Evolutionary conservation across 2,329 filamentous ascomycete genomes (phyloP), one percentile per base, ranked within the genome.

Genomic region (Botrytis sinoallii): DNA sequence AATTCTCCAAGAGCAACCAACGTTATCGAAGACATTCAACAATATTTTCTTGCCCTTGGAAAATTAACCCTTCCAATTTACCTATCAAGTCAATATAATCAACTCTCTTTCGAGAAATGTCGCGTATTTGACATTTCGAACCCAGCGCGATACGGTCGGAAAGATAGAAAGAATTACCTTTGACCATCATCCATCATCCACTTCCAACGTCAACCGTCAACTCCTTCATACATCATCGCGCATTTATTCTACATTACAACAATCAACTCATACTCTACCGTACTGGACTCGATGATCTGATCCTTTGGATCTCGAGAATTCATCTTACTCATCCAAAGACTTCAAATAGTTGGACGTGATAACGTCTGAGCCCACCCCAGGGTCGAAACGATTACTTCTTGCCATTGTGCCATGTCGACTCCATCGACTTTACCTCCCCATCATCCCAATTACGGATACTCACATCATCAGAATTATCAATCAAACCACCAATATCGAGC

Each of bases 351-450:
- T 38, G 18, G 67, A 73, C 72, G 57, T 71, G 57, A 70, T 70
- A 52, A 52, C 52, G 52, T 72, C 72, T 74, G 61, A 74, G 72
- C 69, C 57, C 72, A 74, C 66, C 66, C 44, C 70, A 74, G 77
- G 74, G 76, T 72, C 77, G 74, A 77, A 69, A 76, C 74, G 70
- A 72, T 76, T 32, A 67, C 66, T 69, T 35, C 32, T 32, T 69
- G 65, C 71, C 60, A 68, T 69, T 75, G 74, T 78, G 78, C 75
- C 76, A 95, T 95, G 93, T 95, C 93, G 86, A 94, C 92, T 79
- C 92, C 93, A 78, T 93, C 92, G 76, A 92, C 90, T 78, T 86
- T 93, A 81, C 90, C 90, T 81, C 89, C 88, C 80, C 90, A 91
- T 83, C 88, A 90, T 83, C 87, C 88, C 75, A 87, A 88, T 80